phyloP scores from a whole-genome alignment of 2,329 filamentous ascomycete genomes.

The Ceratocystis lukuohia region DNA sequence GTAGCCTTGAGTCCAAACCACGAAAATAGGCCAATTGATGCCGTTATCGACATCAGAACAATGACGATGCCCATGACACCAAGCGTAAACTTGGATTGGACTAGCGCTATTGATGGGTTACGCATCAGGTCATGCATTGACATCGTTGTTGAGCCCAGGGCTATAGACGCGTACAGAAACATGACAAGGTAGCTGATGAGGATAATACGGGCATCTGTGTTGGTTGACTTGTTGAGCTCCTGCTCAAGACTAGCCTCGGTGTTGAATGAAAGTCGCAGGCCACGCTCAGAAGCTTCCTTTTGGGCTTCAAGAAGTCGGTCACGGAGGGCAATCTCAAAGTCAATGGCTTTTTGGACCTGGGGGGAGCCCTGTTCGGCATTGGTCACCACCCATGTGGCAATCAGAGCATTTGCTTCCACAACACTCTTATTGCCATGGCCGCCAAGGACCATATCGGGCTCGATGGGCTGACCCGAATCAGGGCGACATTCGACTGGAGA shows the following conservation, averaged over 20 bases:
- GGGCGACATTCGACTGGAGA: conserved; percentile 78
- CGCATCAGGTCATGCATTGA: conserved; percentile 62
- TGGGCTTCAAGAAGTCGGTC: conserved; percentile 63
- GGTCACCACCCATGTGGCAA: conserved; percentile 88
- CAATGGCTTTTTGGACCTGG: conserved; percentile 60
- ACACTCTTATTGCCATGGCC: conserved; percentile 55
- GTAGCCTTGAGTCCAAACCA: conserved; percentile 87
- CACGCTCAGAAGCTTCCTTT: conserved; percentile 60
- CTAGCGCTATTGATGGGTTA: conserved; percentile 71
- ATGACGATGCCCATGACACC: conserved; percentile 92
- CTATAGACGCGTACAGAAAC: conserved; percentile 93
- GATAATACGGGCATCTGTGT: conserved; percentile 94
- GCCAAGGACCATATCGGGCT: conserved; percentile 73
- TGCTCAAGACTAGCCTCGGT: conserved; percentile 91
- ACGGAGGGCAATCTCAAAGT: conserved; percentile 76
- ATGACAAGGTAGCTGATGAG: conserved; percentile 96
- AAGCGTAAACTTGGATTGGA: conserved; percentile 92
- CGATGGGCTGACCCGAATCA: conserved; percentile 76
- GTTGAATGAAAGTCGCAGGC: conserved; percentile 80
- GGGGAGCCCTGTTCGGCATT: conserved; percentile 65
- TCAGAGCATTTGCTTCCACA: conserved; percentile 62
- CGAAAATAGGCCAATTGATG: conserved; percentile 89
- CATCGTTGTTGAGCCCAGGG: conserved; percentile 75
- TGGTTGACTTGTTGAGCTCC: conserved; percentile 94
- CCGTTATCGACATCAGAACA: conserved; percentile 91